These are phyloP conservation scores for Sporothrix variecibatus DNA, from an alignment of 2,329 filamentous ascomycete species.

Conservation along the genomic window DNA sequence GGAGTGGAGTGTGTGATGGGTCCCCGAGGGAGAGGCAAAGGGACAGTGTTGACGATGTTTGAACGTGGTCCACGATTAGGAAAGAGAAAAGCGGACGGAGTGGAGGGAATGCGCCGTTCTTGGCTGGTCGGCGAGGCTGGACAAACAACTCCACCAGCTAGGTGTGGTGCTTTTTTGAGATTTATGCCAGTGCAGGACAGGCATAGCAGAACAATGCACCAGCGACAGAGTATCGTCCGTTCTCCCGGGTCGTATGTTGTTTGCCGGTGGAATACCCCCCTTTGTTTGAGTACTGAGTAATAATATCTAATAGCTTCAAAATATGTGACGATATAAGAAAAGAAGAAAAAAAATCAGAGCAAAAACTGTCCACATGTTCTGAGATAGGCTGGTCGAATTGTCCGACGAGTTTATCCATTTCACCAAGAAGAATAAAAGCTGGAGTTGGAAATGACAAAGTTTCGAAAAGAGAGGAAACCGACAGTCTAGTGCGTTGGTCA, in stretches of 20 bases:
- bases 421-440: not conserved
- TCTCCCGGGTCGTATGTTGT: not conserved
- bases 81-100: not conserved
- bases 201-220: not conserved
- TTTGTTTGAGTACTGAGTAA: not conserved
- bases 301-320: not conserved
- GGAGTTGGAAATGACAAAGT: not conserved
- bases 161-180: not conserved
- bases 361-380: not conserved
- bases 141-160: not conserved
- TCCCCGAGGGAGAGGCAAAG: not conserved
- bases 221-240: not conserved
- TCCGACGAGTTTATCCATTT: not conserved
- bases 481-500: not conserved
- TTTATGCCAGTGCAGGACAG: too few species aligned
- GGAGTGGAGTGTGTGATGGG: not conserved
- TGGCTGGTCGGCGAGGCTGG: not conserved
- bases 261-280: not conserved
- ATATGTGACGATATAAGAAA: not conserved
- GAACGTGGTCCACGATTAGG: not conserved
- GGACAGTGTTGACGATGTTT: too few species aligned
- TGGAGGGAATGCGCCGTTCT: not conserved
- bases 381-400: not conserved
- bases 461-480: not conserved
- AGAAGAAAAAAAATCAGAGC: too few species aligned